A percentile compares a stretch with the other conserved stretches of the same genome.
Conservation (phyloP, 371 early-diverging fungal species). For the Lichtheimia ramosa region DNA sequence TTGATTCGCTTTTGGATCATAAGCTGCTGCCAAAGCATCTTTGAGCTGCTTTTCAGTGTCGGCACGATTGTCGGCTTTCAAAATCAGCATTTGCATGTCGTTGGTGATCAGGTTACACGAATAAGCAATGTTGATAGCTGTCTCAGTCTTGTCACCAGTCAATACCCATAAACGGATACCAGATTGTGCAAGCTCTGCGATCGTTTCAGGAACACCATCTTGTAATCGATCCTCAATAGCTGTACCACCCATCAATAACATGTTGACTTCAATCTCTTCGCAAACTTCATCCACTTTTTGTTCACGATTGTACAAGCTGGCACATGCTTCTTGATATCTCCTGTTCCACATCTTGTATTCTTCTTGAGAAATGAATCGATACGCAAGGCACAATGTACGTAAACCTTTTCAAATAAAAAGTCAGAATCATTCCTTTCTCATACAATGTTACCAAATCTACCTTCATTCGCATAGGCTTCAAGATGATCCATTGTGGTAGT, state of each 20-base stretch:
- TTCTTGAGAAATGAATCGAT: slow-evolving; percentile 69
- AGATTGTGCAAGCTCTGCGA: slow-evolving; percentile 74
- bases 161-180: slow-evolving; percentile 95
- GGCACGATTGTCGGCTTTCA: slow-evolving; percentile 60
- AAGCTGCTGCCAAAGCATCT: slow-evolving; percentile 53
- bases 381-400: slow-evolving; percentile 82
- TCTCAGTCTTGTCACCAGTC: slow-evolving; percentile 93
- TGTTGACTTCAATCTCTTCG: slow-evolving; percentile 71
- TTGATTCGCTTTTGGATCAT: slow-evolving; percentile 13
- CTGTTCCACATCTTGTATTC: slow-evolving; percentile 67
- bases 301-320: slow-evolving; percentile 70
- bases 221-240: slow-evolving; percentile 94
- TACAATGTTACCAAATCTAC: background rate
- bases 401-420: slow-evolving; percentile 77
- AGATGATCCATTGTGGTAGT: slow-evolving; percentile 27
- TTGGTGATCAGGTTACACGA: slow-evolving; percentile 72
- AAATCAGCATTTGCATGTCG: slow-evolving; percentile 69
- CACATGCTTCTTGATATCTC: slow-evolving; percentile 65
- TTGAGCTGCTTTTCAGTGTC: slow-evolving; percentile 59
- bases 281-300: slow-evolving; percentile 68
- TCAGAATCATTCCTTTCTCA: too few relatives aligned
- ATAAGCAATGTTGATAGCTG: slow-evolving; percentile 83
- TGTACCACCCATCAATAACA: slow-evolving; percentile 84
- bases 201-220: slow-evolving; percentile 83
- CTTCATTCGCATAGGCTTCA: slow-evolving; percentile 41